phyloP scores from a whole-genome alignment of 202 grass and related monocot genomes.

The Hordeum pubiflorum region DNA sequence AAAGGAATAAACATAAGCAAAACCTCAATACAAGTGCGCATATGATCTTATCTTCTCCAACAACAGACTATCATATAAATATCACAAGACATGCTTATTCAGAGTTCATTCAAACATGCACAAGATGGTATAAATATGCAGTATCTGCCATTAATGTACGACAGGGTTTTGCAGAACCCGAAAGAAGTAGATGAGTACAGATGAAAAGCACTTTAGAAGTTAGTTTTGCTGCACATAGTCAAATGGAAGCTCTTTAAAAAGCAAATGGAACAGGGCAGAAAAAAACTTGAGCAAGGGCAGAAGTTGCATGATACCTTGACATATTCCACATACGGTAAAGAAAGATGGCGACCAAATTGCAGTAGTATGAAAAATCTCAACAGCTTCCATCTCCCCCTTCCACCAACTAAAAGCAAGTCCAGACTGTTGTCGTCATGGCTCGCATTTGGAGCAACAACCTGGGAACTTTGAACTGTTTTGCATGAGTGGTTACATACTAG shows the following conservation, averaged over 20 bases:
- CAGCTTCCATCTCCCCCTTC: constrained; percentile 81
- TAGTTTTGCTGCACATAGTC: not conserved
- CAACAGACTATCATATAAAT: not conserved
- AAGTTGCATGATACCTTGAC: constrained; percentile 59
- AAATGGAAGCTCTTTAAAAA: not conserved
- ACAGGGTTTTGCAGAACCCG: not conserved
- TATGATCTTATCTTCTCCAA: not conserved
- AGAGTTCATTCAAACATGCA: not conserved
- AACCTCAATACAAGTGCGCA: not conserved
- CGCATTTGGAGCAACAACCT: constrained; percentile 80
- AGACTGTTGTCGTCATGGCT: constrained; percentile 86
- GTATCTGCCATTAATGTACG: not conserved
- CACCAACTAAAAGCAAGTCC: constrained; percentile 82
- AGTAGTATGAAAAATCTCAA: constrained; percentile 84
- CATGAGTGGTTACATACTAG: constrained; percentile 96
- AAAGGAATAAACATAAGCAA: not conserved
- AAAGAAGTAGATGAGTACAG: not conserved
- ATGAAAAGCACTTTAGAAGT: not conserved
- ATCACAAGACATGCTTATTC: not conserved
- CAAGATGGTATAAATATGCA: not conserved
- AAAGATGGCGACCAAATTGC: constrained; percentile 89
- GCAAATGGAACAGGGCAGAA: not conserved
- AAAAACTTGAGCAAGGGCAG: not conserved
- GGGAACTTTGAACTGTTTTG: constrained; percentile 92
- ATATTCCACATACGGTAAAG: constrained; percentile 90